Percentiles rank a stretch among this genome's conserved stretches.
phyloP scores from a whole-genome alignment of 306 rosid genomes.

The Lablab purpureus region DNA sequence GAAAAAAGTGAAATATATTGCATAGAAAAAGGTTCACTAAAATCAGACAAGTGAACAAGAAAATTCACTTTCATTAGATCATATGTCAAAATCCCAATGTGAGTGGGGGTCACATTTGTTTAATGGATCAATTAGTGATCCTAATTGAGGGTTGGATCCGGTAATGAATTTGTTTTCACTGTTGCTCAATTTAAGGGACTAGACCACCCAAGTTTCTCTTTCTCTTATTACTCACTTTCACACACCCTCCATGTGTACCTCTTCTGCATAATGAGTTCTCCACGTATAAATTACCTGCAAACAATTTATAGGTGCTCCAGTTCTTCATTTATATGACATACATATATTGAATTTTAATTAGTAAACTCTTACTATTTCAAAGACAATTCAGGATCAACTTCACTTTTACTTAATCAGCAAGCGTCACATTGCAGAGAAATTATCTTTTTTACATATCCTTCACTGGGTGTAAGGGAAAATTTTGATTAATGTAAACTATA shows the following conservation, averaged over 20 bases:
- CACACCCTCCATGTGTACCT: neutral
- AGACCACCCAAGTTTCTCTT: neutral
- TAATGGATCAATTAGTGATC: neutral
- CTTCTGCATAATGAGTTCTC: neutral
- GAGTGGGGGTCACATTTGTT: constrained; percentile 20
- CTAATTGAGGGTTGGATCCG: neutral
- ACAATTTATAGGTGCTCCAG: no score
- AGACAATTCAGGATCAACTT: neutral
- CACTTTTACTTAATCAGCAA: neutral
- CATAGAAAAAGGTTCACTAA: constrained; percentile 27
- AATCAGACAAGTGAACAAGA: neutral
- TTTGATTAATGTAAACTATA: neutral
- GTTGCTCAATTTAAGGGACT: neutral
- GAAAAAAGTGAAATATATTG: constrained; percentile 17
- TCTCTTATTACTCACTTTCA: neutral
- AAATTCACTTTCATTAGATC: constrained; percentile 4
- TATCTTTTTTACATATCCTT: neutral
- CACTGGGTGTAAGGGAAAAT: neutral
- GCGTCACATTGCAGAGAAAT: no score
- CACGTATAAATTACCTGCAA: neutral
- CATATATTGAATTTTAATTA: neutral
- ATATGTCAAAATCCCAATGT: constrained; percentile 30
- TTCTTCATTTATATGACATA: neutral
- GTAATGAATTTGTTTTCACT: constrained; percentile 8
- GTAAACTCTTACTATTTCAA: neutral